phyloP scores from a whole-genome alignment of 306 rosid species.

The Astragalus glycyphyllos region DNA sequence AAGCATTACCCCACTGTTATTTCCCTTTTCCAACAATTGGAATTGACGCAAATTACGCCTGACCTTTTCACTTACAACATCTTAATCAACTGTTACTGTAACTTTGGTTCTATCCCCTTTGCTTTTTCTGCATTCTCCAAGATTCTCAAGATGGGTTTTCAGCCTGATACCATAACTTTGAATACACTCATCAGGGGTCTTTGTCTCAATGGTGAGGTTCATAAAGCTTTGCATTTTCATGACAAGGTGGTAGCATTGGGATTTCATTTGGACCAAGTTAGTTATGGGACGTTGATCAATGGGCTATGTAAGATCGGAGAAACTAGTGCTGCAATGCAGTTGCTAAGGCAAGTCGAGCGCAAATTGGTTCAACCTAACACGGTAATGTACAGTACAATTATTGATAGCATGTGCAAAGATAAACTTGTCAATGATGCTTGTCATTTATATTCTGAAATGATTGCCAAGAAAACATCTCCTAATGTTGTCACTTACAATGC shows the following conservation, averaged over 20 bases:
- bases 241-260: neutral
- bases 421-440: neutral
- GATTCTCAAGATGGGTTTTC: too few relatives aligned
- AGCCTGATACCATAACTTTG: too few relatives aligned
- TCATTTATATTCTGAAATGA: constrained; percentile 11
- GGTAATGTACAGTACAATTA: neutral
- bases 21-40: too few relatives aligned
- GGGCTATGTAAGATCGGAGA: neutral
- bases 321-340: neutral
- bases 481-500: neutral
- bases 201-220: neutral
- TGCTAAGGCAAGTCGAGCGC: neutral
- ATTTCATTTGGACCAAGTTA: neutral
- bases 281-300: neutral
- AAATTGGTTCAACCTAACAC: neutral
- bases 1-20: neutral
- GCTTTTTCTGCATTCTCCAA: too few relatives aligned
- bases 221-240: neutral
- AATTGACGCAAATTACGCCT: too few relatives aligned
- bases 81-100: too few relatives aligned
- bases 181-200: neutral
- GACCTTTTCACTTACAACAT: too few relatives aligned
- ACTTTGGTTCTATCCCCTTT: too few relatives aligned
- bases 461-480: neutral
- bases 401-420: neutral